Percentiles rank a stretch among this genome's conserved stretches.
Evolutionary conservation across 2,329 filamentous ascomycete genomes (phyloP).

Genomic region (Botrytis pseudocinerea): DNA sequence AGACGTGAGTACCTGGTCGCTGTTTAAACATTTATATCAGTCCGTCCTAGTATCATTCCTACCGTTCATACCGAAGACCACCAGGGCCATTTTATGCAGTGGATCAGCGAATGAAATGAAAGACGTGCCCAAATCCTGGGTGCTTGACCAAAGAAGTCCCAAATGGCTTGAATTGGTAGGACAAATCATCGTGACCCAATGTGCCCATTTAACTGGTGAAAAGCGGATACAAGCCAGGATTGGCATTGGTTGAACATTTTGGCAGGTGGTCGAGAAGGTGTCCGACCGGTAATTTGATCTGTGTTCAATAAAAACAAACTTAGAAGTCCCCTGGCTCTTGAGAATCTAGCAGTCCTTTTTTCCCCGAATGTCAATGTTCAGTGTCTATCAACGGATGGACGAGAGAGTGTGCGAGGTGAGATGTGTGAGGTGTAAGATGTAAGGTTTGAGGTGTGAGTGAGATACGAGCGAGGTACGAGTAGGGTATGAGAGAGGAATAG

Average conservation of each 20-base stretch:
- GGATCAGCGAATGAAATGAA: conserved; percentile 7
- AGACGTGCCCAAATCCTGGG: neutral
- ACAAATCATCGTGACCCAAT: conserved; percentile 5
- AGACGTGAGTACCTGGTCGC: neutral
- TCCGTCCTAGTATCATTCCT: neutral
- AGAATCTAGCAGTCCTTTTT: neutral
- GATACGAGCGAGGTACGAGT: neutral
- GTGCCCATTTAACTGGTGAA: neutral
- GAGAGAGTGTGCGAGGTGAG: neutral
- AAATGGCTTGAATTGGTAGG: neutral
- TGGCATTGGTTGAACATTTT: neutral
- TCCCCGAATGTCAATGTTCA: neutral
- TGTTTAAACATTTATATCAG: neutral
- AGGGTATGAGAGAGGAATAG: too few species aligned
- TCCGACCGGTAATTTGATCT: conserved; percentile 20
- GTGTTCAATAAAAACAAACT: conserved; percentile 9
- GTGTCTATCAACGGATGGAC: neutral
- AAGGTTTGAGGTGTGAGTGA: neutral
- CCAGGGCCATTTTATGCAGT: neutral
- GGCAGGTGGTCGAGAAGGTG: conserved; percentile 8
- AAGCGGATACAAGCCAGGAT: conserved; percentile 2
- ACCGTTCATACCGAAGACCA: neutral
- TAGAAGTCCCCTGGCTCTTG: neutral
- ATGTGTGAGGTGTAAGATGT: neutral
- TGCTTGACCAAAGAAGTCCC: neutral